phyloP scores from a whole-genome alignment of 805 yeast species.

The Lipomyces lipofer region DNA sequence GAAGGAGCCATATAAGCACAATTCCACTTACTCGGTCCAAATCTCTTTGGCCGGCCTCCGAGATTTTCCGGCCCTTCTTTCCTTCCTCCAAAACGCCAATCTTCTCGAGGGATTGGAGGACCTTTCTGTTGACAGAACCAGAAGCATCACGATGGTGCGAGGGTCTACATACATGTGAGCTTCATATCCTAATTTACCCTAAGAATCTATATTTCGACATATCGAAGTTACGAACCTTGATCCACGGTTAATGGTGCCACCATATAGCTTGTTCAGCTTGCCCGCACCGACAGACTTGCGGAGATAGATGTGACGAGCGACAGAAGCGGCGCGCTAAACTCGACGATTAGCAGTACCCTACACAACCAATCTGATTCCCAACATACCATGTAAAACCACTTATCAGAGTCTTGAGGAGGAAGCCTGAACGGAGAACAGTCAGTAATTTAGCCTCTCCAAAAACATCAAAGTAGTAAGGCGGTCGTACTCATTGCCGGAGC shows the following conservation, averaged over 20 bases:
- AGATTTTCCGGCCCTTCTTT: slow-evolving; percentile 99
- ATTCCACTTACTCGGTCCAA: slow-evolving; percentile 80
- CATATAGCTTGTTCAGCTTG: slow-evolving; percentile 97
- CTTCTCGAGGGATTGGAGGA: slow-evolving; percentile 96
- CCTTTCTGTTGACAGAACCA: slow-evolving; percentile 98
- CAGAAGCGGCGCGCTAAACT: slow-evolving; percentile 97
- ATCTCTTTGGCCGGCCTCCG: slow-evolving; percentile 99
- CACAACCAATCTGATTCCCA: background rate
- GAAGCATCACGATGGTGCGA: slow-evolving; percentile 98
- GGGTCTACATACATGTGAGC: slow-evolving; percentile 49
- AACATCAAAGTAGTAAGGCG: background rate
- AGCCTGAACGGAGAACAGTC: slow-evolving; percentile 44
- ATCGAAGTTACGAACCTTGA: slow-evolving; percentile 54
- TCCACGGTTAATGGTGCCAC: slow-evolving; percentile 99
- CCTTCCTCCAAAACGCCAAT: slow-evolving; percentile 95
- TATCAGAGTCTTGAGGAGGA: slow-evolving; percentile 99
- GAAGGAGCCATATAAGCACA: background rate
- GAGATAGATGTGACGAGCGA: slow-evolving; percentile 99
- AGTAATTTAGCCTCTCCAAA: slow-evolving; percentile 24
- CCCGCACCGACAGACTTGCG: slow-evolving; percentile 99
- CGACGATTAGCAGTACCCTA: background rate
- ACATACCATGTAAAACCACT: slow-evolving; percentile 81
- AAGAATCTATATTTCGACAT: no score
- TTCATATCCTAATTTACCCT: no score
- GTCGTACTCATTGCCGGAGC: slow-evolving; percentile 81